Evolutionary conservation across 805 yeast species (phyloP), one percentile per base, ranked within the genome.

Genomic region (Starmerella floricola): DNA sequence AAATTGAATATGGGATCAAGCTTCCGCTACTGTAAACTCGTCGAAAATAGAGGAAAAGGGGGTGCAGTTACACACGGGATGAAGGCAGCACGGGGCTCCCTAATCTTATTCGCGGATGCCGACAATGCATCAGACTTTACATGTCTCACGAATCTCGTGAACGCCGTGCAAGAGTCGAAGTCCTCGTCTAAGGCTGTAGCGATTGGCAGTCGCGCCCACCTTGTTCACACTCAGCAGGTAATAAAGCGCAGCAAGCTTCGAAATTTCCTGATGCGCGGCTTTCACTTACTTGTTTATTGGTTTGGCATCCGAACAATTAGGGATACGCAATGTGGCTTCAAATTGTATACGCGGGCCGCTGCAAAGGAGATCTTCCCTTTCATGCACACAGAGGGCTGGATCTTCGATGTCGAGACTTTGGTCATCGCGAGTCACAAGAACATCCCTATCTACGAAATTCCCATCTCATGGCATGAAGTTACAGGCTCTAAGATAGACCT

Each of bases 271-370:
- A 91, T 91, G 98, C 79, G 86, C 59, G 85, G 93, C 6, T 71
- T 91, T 48, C 97, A 91, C 59, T 67, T 85, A 2, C 67, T 91
- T 52, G 88, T 91, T 23, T 91, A 65, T 56, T 65, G 87, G 6
- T 88, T 91, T 65, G 98, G 98, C 13, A 82, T 91, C 36, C 70
- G 94, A 51, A 70, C 76, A 5, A 76, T 91, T 47, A 75, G 79
- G 46, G 98, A 91, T 61, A 91, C 98, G 10, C 98, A 91, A 65
- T 91, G 98, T 65, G 98, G 98, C 2, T 91, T 91, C 66, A 91
- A 91, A 62, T 64, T 91, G 61, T 91, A 88, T 62, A 83, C 88
- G 52, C 72, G 76, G 46, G 64, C 68, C 8, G 79, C 95, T 0
- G 72, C 78, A 19, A 56, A 54, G 15, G 55, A 55, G 40, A 82